Evolutionary conservation across 805 yeast species (phyloP).

Genomic region (Saturnispora sanitii): DNA sequence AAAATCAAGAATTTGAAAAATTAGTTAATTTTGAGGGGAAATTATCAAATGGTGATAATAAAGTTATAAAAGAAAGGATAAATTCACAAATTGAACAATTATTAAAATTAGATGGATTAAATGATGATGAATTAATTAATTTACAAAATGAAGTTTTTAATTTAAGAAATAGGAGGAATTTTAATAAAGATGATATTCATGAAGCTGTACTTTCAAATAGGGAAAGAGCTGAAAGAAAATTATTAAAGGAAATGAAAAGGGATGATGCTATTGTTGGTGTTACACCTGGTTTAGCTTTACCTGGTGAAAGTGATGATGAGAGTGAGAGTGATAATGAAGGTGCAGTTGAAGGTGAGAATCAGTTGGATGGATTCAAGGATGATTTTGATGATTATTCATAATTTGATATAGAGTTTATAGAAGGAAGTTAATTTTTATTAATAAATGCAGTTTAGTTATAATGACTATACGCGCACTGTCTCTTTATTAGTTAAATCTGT

Average conservation of each 20-base stretch:
- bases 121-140: slow-evolving; percentile 31
- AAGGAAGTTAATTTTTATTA: too few relatives aligned
- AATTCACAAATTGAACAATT: slow-evolving; percentile 22
- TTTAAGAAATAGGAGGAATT: slow-evolving; percentile 31
- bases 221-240: slow-evolving; percentile 26
- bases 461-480: too few relatives aligned
- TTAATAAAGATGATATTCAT: slow-evolving; percentile 5
- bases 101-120: slow-evolving; percentile 27
- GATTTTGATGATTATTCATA: slow-evolving; percentile 26
- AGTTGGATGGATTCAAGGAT: slow-evolving; percentile 15
- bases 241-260: slow-evolving; percentile 33
- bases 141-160: slow-evolving; percentile 34
- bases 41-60: slow-evolving; percentile 18
- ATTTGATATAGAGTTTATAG: too few relatives aligned
- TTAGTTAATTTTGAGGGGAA: too few relatives aligned
- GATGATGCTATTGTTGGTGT: slow-evolving; percentile 50
- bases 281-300: slow-evolving; percentile 83
- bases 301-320: slow-evolving; percentile 50
- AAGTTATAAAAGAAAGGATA: slow-evolving; percentile 19
- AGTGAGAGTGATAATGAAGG: slow-evolving; percentile 17
- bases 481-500: not conserved
- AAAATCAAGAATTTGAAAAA: slow-evolving; percentile 15
- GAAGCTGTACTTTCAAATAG: slow-evolving; percentile 6
- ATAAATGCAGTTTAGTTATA: too few relatives aligned
- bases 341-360: not conserved